Conservation (phyloP, 2,329 filamentous ascomycete species). For the Bipolaris cookei region DNA sequence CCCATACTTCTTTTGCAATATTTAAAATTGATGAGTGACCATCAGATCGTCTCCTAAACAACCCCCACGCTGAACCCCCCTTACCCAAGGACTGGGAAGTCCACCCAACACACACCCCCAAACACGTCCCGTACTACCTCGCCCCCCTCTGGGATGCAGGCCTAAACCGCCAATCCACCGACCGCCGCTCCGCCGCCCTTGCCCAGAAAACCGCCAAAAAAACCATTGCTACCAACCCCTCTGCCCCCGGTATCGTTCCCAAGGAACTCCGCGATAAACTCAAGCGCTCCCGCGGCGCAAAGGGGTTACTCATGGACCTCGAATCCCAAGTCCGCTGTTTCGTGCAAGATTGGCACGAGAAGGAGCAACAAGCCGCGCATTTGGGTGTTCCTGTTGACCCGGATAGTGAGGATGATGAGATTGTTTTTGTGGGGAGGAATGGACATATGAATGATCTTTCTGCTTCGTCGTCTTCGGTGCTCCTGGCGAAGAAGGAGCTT, state of each 20-base stretch:
- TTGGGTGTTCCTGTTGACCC: conserved; percentile 56
- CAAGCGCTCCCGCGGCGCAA: conserved; percentile 80
- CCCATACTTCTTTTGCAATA: neutral
- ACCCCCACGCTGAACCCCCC: conserved; percentile 85
- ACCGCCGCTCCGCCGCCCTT: conserved; percentile 42
- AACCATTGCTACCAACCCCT: conserved; percentile 50
- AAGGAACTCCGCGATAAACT: conserved; percentile 80
- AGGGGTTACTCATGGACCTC: conserved; percentile 78
- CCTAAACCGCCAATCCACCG: conserved; percentile 55
- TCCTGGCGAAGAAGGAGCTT: conserved; percentile 64
- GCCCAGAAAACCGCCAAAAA: conserved; percentile 46
- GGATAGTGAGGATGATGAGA: conserved; percentile 77
- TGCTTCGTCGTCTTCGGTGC: conserved; percentile 52
- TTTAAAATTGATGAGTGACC: conserved; percentile 9
- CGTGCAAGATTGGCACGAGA: conserved; percentile 67
- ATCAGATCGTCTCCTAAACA: conserved; percentile 80
- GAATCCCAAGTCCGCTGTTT: conserved; percentile 85
- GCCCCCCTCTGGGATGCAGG: conserved; percentile 81
- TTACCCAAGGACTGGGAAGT: conserved; percentile 82
- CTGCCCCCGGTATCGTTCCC: conserved; percentile 65
- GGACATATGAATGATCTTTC: conserved; percentile 66
- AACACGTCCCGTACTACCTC: conserved; percentile 84
- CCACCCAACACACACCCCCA: conserved; percentile 78
- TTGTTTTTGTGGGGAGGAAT: conserved; percentile 83
- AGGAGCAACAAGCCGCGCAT: conserved; percentile 56